Base-by-base conservation (phyloP, 2,329 filamentous ascomycete genomes). In the Fusarium veterinarium region DNA sequence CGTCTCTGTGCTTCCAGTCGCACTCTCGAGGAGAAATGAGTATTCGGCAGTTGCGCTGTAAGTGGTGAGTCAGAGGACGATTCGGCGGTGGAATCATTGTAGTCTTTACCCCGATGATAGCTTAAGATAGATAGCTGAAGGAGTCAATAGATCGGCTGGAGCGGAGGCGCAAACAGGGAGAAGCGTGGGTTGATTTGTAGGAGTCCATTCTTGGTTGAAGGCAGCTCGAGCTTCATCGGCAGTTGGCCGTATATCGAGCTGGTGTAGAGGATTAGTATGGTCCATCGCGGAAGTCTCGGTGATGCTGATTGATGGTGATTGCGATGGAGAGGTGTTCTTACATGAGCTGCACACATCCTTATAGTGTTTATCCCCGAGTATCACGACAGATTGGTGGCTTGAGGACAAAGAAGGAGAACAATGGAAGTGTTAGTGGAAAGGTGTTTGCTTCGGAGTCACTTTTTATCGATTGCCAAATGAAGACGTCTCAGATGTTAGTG, bases 11-110 rank as follows among this genome's bases (percentile, higher is more conserved):
- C 70, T 75, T n/a, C 76, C 76, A 51, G 95, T 95, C 31, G 95
- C 96, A 78, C 95, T 97, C 84, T 99, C 96, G 82, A 97, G 97
- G 52, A 99, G 90, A 81, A 98, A 98, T 7, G 95, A 98, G 78
- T 94, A 91, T 75, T 93, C 91, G 53, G 93, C 93, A 45, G 81
- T 77, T 40, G 80, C 76, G 31, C 77, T 78, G 44, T 17, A 51
- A 41, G 58, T 23, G 45, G 59, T 71, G 62, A 72, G 75, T 78
- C 65, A 78, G 69, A 71, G 42, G 37, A 30, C 4, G 20, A n/a
- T 45, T 44, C 40, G 30, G 10, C 40, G 35, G 20, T 28, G 17
- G 48, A 49, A 40, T 44, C 40, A 63, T 48, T 35, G 69, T 0
- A 23, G 37, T 38, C 28, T 38, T 69, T 77, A 78, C 76, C 76